phyloP scores from a whole-genome alignment of 1,284 basidiomycete species.

The Ustilago shanxiensis region DNA sequence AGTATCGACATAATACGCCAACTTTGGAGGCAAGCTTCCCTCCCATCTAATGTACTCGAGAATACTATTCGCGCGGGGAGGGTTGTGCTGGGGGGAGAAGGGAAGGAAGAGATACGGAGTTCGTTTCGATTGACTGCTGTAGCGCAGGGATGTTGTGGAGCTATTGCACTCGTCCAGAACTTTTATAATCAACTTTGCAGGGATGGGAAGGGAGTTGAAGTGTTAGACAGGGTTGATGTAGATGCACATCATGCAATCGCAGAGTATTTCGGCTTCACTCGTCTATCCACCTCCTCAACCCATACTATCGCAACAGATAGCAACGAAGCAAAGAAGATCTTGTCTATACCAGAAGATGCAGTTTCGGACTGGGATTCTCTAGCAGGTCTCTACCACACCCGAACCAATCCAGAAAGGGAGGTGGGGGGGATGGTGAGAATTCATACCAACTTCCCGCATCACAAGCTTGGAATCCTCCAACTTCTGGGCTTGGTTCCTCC shows the following conservation, averaged over 20 bases:
- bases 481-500: constrained; percentile 15
- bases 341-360: constrained; percentile 17
- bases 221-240: constrained; percentile 15
- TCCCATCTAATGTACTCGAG: constrained; percentile 11
- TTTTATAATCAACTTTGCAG: neutral
- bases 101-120: constrained; percentile 20
- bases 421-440: constrained; percentile 21
- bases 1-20: constrained; percentile 12
- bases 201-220: constrained; percentile 9
- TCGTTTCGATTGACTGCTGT: constrained; percentile 35
- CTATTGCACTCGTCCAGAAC: constrained; percentile 4
- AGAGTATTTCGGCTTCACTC: constrained; percentile 28
- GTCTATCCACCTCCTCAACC: neutral
- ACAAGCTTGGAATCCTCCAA: constrained; percentile 41
- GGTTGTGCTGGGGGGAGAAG: neutral
- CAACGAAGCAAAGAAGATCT: neutral
- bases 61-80: constrained; percentile 16
- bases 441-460: constrained; percentile 47
- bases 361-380: constrained; percentile 33
- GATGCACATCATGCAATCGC: constrained; percentile 33
- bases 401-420: neutral
- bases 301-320: neutral
- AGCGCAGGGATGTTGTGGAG: constrained; percentile 28
- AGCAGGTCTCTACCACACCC: constrained; percentile 27
- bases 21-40: constrained; percentile 22